Conservation (phyloP, 129 eudicot species). For the Pittosporum tobira region DNA sequence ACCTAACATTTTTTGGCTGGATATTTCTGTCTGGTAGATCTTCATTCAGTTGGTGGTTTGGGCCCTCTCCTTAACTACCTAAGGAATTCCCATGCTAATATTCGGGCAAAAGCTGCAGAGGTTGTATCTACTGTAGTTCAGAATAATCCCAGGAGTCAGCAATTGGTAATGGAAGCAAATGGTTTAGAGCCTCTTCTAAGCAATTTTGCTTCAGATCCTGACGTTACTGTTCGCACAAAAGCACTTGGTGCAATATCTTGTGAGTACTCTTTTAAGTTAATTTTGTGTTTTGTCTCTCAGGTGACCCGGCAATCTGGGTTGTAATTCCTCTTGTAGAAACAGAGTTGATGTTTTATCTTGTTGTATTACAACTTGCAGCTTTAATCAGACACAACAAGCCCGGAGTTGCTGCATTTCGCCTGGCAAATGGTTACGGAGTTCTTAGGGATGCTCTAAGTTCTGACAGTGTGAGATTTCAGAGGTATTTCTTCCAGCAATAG, state of each 20-base stretch:
- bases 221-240: slow-evolving; percentile 63
- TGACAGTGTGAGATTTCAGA: slow-evolving; percentile 75
- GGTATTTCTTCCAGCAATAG: slow-evolving; percentile 24
- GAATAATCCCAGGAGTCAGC: slow-evolving; percentile 87
- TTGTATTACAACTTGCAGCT: slow-evolving; percentile 36
- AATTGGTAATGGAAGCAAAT: slow-evolving; percentile 91
- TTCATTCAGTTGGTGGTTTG: slow-evolving; percentile 79
- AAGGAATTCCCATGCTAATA: slow-evolving; percentile 64
- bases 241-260: slow-evolving; percentile 93
- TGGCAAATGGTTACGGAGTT: slow-evolving; percentile 71
- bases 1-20: not conserved
- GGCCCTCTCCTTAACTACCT: slow-evolving; percentile 66
- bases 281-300: not conserved
- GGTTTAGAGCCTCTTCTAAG: slow-evolving; percentile 73
- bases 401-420: slow-evolving; percentile 75
- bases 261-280: slow-evolving; percentile 23
- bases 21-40: slow-evolving; percentile 43
- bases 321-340: not conserved
- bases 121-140: slow-evolving; percentile 86
- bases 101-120: slow-evolving; percentile 92
- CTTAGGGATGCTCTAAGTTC: slow-evolving; percentile 77
- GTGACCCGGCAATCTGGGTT: not conserved
- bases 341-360: not conserved
- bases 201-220: slow-evolving; percentile 69
- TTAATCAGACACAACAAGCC: slow-evolving; percentile 79